Evolutionary conservation across 148 eudicot species (phyloP).

Genomic region (Arbutus unedo): DNA sequence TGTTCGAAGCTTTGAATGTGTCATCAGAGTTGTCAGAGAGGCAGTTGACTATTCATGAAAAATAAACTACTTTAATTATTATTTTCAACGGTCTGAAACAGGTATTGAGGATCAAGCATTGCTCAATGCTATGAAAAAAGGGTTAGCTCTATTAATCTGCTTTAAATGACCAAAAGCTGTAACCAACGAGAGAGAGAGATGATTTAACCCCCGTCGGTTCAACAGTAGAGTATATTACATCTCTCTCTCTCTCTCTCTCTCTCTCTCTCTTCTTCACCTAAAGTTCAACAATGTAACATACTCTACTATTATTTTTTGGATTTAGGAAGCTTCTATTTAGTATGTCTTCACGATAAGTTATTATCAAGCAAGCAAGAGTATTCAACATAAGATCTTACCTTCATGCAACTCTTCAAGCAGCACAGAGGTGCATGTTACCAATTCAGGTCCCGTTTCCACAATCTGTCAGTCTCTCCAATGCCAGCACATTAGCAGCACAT

Average conservation of each 20-base stretch:
- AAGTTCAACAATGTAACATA: neutral
- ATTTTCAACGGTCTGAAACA: neutral
- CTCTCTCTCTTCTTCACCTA: too few relatives aligned
- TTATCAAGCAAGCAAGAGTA: neutral
- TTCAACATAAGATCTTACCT: constrained; percentile 4
- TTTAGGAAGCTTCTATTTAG: neutral
- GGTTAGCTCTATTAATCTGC: neutral
- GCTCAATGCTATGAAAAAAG: neutral
- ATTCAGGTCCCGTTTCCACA: neutral
- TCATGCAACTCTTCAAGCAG: neutral
- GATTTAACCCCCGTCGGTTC: too few relatives aligned
- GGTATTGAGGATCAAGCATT: neutral
- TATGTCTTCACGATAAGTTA: neutral
- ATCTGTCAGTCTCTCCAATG: neutral
- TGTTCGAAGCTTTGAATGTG: neutral
- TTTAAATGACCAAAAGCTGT: too few relatives aligned
- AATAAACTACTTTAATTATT: neutral
- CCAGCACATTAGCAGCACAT: neutral
- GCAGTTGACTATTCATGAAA: neutral
- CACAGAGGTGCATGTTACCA: neutral
- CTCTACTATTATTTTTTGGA: neutral
- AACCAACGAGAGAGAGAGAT: too few relatives aligned
- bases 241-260: neutral
- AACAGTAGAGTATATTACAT: too few relatives aligned
- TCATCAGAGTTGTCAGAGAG: neutral